Evolutionary conservation across 2,329 filamentous ascomycete genomes (phyloP).

Genomic region (Sclerotinia glacialis): DNA sequence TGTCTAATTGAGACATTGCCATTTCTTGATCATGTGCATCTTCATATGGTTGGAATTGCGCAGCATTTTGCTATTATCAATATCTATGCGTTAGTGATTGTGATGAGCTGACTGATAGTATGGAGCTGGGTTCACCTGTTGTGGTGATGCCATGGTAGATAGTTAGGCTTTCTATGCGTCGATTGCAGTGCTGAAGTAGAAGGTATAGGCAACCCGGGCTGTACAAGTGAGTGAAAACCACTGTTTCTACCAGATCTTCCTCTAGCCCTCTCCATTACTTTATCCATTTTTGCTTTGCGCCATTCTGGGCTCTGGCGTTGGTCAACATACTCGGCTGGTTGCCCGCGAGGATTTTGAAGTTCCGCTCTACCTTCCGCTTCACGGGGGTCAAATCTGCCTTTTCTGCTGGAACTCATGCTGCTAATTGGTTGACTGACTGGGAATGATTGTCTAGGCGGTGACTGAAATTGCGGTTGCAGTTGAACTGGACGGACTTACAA

Average conservation of each 20-base stretch:
- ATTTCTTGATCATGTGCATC: neutral
- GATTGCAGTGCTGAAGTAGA: neutral
- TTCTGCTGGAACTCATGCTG: neutral
- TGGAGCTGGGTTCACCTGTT: neutral
- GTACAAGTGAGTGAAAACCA: neutral
- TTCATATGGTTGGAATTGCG: neutral
- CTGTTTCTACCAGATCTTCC: neutral
- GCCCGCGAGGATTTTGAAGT: neutral
- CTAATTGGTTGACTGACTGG: neutral
- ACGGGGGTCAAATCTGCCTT: neutral
- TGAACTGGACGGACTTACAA: too few species aligned
- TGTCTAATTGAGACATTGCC: neutral
- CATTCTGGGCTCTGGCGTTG: neutral
- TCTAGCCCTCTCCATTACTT: neutral
- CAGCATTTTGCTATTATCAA: neutral
- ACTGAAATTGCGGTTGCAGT: neutral
- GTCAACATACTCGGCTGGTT: neutral
- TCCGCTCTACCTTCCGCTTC: neutral
- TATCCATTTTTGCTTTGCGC: neutral
- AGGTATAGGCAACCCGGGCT: neutral
- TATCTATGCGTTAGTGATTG: neutral
- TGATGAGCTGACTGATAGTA: neutral
- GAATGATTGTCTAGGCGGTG: neutral
- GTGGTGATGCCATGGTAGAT: neutral
- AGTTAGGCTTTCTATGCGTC: neutral